A percentile compares a stretch with the other conserved stretches of the same genome.
Evolutionary conservation across 176 grass and related monocot genomes (phyloP).

Genomic region (Triticum dicoccoides): DNA sequence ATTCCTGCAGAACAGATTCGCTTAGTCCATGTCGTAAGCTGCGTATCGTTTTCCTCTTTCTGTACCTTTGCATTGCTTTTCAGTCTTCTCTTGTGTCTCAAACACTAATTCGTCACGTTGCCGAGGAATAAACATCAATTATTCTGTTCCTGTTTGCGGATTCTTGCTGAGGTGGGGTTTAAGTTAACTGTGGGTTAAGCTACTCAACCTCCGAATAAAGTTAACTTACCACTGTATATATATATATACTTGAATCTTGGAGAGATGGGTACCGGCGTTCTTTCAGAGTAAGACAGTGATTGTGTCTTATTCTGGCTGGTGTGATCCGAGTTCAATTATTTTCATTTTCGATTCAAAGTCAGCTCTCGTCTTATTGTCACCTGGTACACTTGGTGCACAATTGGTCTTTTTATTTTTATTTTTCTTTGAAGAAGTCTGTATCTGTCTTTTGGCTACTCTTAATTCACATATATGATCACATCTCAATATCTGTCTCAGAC

Average conservation of each 20-base stretch:
- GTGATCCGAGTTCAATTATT: not conserved
- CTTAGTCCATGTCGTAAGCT: not conserved
- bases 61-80: not conserved
- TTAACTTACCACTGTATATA: not conserved
- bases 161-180: not conserved
- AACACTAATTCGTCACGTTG: not conserved
- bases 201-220: not conserved
- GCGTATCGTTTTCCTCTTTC: not conserved
- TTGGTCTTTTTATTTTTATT: not conserved
- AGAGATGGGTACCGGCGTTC: not conserved
- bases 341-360: conserved; percentile 25
- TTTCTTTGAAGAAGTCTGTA: not conserved
- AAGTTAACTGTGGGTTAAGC: not conserved
- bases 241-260: not conserved
- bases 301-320: not conserved
- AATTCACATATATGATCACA: not conserved
- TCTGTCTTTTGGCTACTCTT: not conserved
- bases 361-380: not conserved
- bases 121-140: not conserved
- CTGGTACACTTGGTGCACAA: not conserved
- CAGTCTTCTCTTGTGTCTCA: not conserved
- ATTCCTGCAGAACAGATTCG: conserved; percentile 3
- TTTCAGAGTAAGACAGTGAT: not conserved
- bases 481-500: not conserved
- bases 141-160: too few species aligned